Conservation (phyloP, 1,284 basidiomycete species). For the Irpex lacteus region DNA sequence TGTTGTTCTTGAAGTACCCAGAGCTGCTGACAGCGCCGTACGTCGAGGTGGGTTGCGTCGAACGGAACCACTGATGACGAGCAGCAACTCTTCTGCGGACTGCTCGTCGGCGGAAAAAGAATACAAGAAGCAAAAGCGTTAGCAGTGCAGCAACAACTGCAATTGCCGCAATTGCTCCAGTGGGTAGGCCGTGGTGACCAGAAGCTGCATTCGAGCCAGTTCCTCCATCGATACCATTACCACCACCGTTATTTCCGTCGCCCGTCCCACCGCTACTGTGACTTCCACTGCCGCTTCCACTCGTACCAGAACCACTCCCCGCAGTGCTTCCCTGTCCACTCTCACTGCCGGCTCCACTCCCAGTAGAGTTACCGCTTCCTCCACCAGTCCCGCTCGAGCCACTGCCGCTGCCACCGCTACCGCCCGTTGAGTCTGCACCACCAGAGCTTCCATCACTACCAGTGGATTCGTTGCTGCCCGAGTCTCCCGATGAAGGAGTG, state of each 20-base stretch:
- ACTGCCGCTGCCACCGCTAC: constrained; percentile 1
- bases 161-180: constrained; percentile 11
- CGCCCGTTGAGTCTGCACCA: neutral
- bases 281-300: neutral
- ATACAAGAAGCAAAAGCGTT: constrained; percentile 7
- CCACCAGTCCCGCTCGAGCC: constrained; percentile 7
- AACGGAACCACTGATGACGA: constrained; percentile 24
- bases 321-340: constrained; percentile 1
- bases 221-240: neutral
- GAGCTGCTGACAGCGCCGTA: constrained; percentile 19
- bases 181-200: constrained; percentile 15
- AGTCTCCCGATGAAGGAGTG: neutral
- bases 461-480: neutral
- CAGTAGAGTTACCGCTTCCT: neutral
- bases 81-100: constrained; percentile 19
- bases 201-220: neutral
- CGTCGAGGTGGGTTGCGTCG: constrained; percentile 7
- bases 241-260: neutral
- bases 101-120: constrained; percentile 12
- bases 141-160: constrained; percentile 11
- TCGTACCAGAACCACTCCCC: neutral
- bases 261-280: neutral
- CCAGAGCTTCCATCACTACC: neutral
- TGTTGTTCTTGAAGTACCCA: constrained; percentile 15
- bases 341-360: neutral